Percentiles rank a stretch among this genome's conserved stretches.
Evolutionary conservation across 116 monocot species (phyloP).

Genomic region (Zostera marina): DNA sequence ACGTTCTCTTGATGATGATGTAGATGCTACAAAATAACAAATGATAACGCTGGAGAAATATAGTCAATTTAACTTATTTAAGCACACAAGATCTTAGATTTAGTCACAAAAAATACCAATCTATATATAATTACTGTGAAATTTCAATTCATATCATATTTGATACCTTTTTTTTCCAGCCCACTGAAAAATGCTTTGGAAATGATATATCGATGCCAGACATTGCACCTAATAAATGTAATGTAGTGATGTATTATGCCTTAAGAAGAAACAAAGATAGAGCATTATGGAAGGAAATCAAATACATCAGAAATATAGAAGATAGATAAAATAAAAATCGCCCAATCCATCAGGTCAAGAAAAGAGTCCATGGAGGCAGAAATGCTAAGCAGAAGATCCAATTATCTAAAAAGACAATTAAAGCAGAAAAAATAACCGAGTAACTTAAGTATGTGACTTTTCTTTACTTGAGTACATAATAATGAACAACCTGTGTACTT

Average conservation of each 20-base stretch:
- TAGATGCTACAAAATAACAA: neutral
- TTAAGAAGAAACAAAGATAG: neutral
- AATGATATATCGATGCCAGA: constrained; percentile 70
- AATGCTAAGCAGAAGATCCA: no score
- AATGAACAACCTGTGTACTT: no score
- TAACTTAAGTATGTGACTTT: no score
- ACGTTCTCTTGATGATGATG: neutral
- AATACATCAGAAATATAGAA: neutral
- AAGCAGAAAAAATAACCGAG: no score
- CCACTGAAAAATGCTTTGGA: constrained; percentile 63
- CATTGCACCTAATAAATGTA: constrained; percentile 24
- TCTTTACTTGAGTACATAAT: no score
- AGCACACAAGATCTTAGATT: no score
- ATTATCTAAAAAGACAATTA: no score
- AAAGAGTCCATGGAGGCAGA: no score
- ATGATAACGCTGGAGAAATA: no score
- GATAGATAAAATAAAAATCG: neutral
- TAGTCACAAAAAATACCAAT: neutral
- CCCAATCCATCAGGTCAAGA: no score
- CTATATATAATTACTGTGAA: neutral
- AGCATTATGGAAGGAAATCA: neutral
- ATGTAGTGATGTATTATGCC: neutral
- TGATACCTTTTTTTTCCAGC: constrained; percentile 90
- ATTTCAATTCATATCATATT: neutral
- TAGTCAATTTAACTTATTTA: no score